A percentile compares a stretch with the other conserved stretches of the same genome.
Conservation (phyloP, 805 yeast genomes). For the Barnettozyma botsteinii region DNA sequence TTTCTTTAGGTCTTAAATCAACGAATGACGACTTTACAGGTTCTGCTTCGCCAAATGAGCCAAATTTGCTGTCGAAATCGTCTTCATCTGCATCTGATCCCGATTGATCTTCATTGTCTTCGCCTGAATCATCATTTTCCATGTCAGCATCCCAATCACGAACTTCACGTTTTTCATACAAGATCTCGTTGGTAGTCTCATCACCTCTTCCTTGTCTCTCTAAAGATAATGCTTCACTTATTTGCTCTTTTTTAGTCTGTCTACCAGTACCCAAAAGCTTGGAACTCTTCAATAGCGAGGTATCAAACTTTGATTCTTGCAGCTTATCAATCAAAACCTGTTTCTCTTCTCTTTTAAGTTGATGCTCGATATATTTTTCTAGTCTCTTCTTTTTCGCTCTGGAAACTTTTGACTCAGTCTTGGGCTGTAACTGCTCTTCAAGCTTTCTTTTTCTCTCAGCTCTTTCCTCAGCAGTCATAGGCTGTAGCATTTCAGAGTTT, state of each 20-base stretch:
- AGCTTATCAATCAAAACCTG: constrained; percentile 69
- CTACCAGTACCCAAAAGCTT: constrained; percentile 73
- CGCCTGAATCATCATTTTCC: constrained; percentile 19
- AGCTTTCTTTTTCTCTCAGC: constrained; percentile 59
- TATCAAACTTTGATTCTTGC: constrained; percentile 57
- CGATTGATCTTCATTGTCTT: background rate
- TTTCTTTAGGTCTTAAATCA: constrained; percentile 62
- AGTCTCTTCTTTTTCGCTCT: constrained; percentile 69
- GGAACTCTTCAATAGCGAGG: constrained; percentile 62
- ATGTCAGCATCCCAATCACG: constrained; percentile 52
- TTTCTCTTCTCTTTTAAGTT: constrained; percentile 82
- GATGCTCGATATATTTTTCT: constrained; percentile 91
- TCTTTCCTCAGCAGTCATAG: constrained; percentile 60
- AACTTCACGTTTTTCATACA: constrained; percentile 64
- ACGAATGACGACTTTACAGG: constrained; percentile 42
- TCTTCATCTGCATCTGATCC: constrained; percentile 18
- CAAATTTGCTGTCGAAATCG: constrained; percentile 23
- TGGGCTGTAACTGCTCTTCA: constrained; percentile 51
- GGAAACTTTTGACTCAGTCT: constrained; percentile 62
- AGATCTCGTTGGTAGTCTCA: constrained; percentile 52
- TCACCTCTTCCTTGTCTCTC: constrained; percentile 69
- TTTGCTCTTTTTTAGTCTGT: constrained; percentile 60
- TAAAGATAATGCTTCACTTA: constrained; percentile 66
- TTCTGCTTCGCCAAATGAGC: constrained; percentile 12
- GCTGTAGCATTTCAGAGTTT: constrained; percentile 56